phyloP scores from a whole-genome alignment of 495 filamentous ascomycete genomes.

The Hypoxylon fuscum region DNA sequence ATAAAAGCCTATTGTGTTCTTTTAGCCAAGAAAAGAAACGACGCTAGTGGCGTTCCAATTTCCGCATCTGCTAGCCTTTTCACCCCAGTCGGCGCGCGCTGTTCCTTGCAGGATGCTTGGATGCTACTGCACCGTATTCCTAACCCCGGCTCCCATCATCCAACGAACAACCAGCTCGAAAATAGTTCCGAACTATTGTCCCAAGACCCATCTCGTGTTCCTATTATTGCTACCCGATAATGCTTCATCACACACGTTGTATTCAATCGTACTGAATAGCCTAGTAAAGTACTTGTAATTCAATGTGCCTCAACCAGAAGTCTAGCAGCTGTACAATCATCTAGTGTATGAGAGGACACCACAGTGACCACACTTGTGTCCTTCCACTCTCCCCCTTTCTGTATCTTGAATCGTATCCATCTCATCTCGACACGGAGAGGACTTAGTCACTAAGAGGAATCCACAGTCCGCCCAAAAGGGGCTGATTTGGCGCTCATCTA shows the following conservation, averaged over 20 bases:
- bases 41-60: conserved; percentile 43
- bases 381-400: not conserved
- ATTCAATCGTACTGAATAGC: conserved; percentile 13
- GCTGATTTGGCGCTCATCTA: conserved; percentile 31
- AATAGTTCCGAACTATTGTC: conserved; percentile 40
- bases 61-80: conserved; percentile 29
- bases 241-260: conserved; percentile 25
- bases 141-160: conserved; percentile 32
- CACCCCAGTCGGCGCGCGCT: conserved; percentile 23
- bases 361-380: conserved; percentile 2
- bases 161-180: conserved; percentile 33
- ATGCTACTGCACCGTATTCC: conserved; percentile 27
- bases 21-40: conserved; percentile 29
- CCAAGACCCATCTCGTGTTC: conserved; percentile 42
- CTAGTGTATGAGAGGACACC: not conserved
- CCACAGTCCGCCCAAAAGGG: conserved; percentile 27
- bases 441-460: conserved; percentile 28
- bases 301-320: conserved; percentile 3
- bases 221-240: conserved; percentile 29
- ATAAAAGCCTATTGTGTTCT: conserved; percentile 16
- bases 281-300: conserved; percentile 1
- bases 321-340: conserved; percentile 19
- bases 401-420: not conserved
- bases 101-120: conserved; percentile 40
- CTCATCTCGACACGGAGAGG: not conserved